Conservation (phyloP, 2,329 filamentous ascomycete genomes). For the Ophiostoma angusticollis region DNA sequence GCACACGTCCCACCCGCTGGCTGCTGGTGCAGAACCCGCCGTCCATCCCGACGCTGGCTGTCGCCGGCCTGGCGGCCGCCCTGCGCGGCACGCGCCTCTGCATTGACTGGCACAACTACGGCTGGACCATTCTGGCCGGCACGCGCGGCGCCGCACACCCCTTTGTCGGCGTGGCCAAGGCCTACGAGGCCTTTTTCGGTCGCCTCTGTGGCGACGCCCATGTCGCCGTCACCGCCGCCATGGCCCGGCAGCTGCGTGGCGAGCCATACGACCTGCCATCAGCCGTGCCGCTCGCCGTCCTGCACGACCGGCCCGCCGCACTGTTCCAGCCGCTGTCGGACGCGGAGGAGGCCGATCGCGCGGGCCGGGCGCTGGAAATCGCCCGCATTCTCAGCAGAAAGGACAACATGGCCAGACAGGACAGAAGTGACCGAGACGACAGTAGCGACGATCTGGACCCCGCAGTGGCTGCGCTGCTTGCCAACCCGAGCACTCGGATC, state of each 20-base stretch:
- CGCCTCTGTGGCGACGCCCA: conserved; percentile 58
- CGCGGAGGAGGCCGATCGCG: no score
- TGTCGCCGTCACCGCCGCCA: conserved; percentile 80
- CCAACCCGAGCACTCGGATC: conserved; percentile 24
- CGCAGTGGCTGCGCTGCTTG: not conserved
- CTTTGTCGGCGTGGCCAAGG: conserved; percentile 62
- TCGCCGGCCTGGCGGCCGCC: conserved; percentile 60
- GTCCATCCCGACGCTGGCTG: conserved; percentile 76
- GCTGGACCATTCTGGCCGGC: conserved; percentile 75
- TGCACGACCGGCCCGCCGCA: conserved; percentile 76
- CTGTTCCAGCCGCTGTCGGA: conserved; percentile 81
- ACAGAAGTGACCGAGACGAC: no score
- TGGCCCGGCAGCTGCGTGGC: conserved; percentile 57
- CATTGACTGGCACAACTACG: conserved; percentile 99
- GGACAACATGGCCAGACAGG: no score
- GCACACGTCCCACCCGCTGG: conserved; percentile 63
- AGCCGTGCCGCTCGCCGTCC: conserved; percentile 47
- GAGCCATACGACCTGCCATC: conserved; percentile 48
- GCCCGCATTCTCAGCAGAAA: conserved; percentile 7
- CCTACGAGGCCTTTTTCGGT: conserved; percentile 65
- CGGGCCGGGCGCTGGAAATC: conserved; percentile 1
- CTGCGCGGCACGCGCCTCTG: conserved; percentile 70
- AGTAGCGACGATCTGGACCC: conserved; percentile 1
- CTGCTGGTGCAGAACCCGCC: conserved; percentile 79
- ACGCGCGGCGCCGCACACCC: conserved; percentile 48